Conservation (phyloP, 352 stramenopile species). For the Phytophthora tubulina region DNA sequence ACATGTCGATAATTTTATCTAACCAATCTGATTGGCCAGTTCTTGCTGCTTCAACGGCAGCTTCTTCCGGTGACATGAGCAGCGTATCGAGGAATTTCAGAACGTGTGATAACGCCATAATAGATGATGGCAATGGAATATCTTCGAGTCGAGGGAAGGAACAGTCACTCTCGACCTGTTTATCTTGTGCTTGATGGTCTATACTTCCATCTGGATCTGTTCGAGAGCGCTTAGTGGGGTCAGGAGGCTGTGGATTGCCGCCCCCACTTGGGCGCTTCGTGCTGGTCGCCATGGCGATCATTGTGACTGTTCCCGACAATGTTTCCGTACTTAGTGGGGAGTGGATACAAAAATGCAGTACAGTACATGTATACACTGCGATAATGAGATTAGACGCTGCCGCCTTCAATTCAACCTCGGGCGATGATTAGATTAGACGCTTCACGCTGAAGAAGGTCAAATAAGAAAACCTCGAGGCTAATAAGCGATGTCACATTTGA, state of each 20-base stretch:
- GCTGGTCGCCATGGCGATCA: no score
- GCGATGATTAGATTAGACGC: conserved; percentile 4
- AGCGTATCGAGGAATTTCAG: conserved; percentile 2
- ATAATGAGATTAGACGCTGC: conserved; percentile 43
- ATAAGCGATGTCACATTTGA: not conserved
- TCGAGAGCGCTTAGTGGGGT: not conserved
- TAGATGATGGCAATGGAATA: not conserved
- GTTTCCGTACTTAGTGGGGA: no score
- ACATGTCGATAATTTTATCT: not conserved
- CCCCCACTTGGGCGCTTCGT: no score
- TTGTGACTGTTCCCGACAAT: no score
- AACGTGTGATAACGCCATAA: conserved; percentile 8
- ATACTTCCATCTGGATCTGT: not conserved
- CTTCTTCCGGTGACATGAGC: conserved; percentile 4
- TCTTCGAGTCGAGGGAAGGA: not conserved
- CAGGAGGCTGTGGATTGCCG: no score
- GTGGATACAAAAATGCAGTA: no score
- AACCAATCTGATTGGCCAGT: conserved; percentile 5
- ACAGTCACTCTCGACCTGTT: no score
- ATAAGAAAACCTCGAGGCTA: no score
- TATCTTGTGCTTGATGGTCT: no score
- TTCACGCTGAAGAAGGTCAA: not conserved
- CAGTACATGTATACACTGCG: no score
- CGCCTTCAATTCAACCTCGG: conserved; percentile 50
- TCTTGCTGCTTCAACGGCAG: not conserved